Base-by-base conservation (phyloP, 176 grass and related monocot genomes). In the Areca catechu region DNA sequence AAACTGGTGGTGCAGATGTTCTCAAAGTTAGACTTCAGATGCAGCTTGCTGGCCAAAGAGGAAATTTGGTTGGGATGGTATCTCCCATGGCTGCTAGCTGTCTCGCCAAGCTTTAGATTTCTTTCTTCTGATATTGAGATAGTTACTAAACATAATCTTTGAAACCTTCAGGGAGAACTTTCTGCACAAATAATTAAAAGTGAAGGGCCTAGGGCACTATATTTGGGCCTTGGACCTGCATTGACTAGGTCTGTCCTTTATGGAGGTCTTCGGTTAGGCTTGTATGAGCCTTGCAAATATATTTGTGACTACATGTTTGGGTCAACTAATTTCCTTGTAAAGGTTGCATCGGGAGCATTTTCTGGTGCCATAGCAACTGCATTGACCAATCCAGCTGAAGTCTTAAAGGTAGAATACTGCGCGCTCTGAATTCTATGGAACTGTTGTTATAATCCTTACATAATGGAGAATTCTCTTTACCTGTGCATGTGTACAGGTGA, bases 11-110 rank as follows among this genome's bases (percentile, higher is more conserved):
- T 89, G 77, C 83, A 97, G 92, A 97, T 91, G 92, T 97, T 81
- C 57, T 97, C 65, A 91, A 97, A 97, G 87, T 97, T 65, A 83
- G 92, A 72, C 92, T 97, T 51, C 92, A 97, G 72, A 91, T 97
- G 86, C 92, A 97, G 64, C 86, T 97, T 58, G 78, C 78, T 77
- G 92, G 92, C 49, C 83, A 97, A 69, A 97, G 77, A 79, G 92
- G 92, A 62, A 77, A 77, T 50, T 88, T 97, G 80, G 80, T 74
- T 80, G 86, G 92, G 71, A 97, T 97, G 92, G 92, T 97, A 96
- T 18, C 21, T 19, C 23, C 49, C 15, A 64, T 19, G 75, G 61
- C 24, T 66, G 25, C 23, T 54, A 17, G 62, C 16, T 21, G 50
- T 76, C 18, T 7, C 5, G 20, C 5, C 5, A 7, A n/a, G 18